Evolutionary conservation across 768 basidiomycete species (phyloP).

Genomic region (Boletus vinaceobasis): DNA sequence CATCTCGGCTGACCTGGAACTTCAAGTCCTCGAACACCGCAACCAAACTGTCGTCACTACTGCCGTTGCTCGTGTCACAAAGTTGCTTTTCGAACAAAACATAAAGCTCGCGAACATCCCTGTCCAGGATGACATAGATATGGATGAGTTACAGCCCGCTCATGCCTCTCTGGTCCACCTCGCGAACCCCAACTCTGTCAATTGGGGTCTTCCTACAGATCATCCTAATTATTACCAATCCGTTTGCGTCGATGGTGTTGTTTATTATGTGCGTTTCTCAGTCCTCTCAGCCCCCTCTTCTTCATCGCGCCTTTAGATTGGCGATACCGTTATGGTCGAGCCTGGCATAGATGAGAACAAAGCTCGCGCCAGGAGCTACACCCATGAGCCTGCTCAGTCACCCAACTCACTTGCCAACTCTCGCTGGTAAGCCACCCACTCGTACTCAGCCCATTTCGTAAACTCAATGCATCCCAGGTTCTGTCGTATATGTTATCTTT

Average conservation of each 20-base stretch:
- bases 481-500: constrained; percentile 63
- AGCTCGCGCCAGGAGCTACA: constrained; percentile 40
- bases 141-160: constrained; percentile 10
- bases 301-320: constrained; percentile 41
- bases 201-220: constrained; percentile 31
- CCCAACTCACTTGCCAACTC: constrained; percentile 53
- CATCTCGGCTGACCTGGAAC: constrained; percentile 19
- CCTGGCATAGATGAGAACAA: constrained; percentile 50
- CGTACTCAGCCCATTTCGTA: background rate
- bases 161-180: constrained; percentile 21
- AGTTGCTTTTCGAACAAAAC: constrained; percentile 44
- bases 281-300: background rate
- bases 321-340: constrained; percentile 62
- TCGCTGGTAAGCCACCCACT: constrained; percentile 49
- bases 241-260: constrained; percentile 53
- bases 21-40: constrained; percentile 35
- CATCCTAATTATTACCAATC: constrained; percentile 38
- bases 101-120: constrained; percentile 38
- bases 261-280: constrained; percentile 46
- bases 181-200: constrained; percentile 32
- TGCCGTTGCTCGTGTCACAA: constrained; percentile 43
- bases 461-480: constrained; percentile 48
- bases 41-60: constrained; percentile 44
- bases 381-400: constrained; percentile 41
- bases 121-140: constrained; percentile 27